Evolutionary conservation across 2,329 filamentous ascomycete species (phyloP).

Genomic region (Aspergillus viridinutans): DNA sequence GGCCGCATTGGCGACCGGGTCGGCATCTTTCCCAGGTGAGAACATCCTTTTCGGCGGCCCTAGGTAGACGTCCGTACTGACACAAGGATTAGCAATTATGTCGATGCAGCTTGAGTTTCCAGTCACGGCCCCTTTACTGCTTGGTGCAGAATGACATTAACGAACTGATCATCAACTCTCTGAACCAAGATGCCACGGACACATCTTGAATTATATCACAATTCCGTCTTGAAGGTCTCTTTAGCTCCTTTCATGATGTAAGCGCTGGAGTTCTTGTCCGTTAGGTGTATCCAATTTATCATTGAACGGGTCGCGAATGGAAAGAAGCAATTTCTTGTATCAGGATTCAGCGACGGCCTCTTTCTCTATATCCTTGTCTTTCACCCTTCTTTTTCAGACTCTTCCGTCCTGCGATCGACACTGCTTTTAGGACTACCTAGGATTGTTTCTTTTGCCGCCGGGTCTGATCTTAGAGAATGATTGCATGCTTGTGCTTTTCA

Average conservation of each 20-base stretch:
- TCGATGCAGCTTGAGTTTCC: slow-evolving; percentile 28
- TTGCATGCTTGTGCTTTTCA: neutral
- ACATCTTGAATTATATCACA: neutral
- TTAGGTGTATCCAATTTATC: neutral
- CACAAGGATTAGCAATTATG: slow-evolving; percentile 32
- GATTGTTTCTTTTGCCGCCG: neutral
- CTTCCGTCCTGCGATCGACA: neutral
- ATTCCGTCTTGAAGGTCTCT: neutral
- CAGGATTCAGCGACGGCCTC: neutral
- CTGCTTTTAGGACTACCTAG: neutral
- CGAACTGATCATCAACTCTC: slow-evolving; percentile 13
- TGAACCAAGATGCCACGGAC: neutral
- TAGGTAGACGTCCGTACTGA: neutral
- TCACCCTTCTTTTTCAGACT: neutral
- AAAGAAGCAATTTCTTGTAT: neutral
- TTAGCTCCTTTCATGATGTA: neutral
- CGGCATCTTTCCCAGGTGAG: slow-evolving; percentile 85
- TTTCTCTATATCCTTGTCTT: neutral
- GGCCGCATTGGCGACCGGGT: slow-evolving; percentile 79
- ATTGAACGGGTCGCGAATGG: neutral
- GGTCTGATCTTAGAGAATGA: neutral
- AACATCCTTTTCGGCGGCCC: neutral
- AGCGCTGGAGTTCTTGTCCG: neutral
- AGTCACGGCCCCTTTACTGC: slow-evolving; percentile 6
- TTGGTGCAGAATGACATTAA: slow-evolving; percentile 22